Percentiles rank a stretch among this genome's conserved stretches.
Conservation (phyloP, 2,329 filamentous ascomycete genomes). For the Periglandula ipomoeae region DNA sequence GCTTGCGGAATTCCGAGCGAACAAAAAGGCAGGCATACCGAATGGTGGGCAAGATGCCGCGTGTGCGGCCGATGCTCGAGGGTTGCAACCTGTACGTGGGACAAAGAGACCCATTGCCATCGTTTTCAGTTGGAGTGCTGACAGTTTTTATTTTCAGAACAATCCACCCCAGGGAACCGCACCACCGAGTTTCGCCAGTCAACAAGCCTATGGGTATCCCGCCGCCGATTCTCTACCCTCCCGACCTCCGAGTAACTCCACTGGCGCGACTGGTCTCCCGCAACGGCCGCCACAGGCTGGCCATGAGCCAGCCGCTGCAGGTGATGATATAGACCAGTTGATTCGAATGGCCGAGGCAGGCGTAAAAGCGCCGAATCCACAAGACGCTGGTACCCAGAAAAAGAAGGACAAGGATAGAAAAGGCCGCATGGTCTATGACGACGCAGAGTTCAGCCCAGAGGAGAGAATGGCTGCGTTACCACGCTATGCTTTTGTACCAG, state of each 20-base stretch:
- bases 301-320: conserved; percentile 21
- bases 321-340: conserved; percentile 56
- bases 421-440: conserved; percentile 69
- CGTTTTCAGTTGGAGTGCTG: not conserved
- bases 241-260: conserved; percentile 31
- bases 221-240: conserved; percentile 33
- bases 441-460: conserved; percentile 73
- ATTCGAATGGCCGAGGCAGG: conserved; percentile 57
- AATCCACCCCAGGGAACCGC: conserved; percentile 12
- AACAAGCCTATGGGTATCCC: conserved; percentile 24
- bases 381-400: conserved; percentile 47
- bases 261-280: conserved; percentile 32
- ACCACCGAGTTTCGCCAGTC: conserved; percentile 16
- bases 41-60: conserved; percentile 1
- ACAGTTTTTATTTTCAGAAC: conserved; percentile 17
- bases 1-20: conserved; percentile 66
- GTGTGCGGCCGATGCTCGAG: not conserved
- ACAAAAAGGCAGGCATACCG: conserved; percentile 26
- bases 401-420: conserved; percentile 60
- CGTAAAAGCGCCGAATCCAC: conserved; percentile 33
- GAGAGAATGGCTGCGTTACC: conserved; percentile 77
- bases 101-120: not conserved
- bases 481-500: conserved; percentile 55
- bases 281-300: conserved; percentile 31
- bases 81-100: conserved; percentile 19